phyloP scores from a whole-genome alignment of 1,284 basidiomycete species.

The Sanghuangporus sanghuang region DNA sequence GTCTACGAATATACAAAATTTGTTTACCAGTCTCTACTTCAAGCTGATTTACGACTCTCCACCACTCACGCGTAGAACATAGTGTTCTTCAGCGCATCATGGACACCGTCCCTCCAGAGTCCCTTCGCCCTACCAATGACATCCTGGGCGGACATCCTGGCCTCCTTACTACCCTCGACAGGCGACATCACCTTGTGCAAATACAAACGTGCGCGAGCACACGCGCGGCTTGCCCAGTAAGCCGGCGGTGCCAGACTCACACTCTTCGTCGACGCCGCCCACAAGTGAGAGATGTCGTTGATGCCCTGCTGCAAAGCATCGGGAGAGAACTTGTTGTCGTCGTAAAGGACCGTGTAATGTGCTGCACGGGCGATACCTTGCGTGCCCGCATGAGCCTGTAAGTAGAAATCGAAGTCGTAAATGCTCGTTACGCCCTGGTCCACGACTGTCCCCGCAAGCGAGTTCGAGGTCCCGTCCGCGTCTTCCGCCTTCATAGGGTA shows the following conservation, averaged over 20 bases:
- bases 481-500: conserved; percentile 34
- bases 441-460: conserved; percentile 26
- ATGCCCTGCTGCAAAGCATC: conserved; percentile 27
- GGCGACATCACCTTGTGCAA: conserved; percentile 23
- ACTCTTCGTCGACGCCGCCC: conserved; percentile 24
- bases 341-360: conserved; percentile 24
- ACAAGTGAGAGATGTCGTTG: conserved; percentile 22
- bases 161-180: conserved; percentile 4
- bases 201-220: conserved; percentile 25
- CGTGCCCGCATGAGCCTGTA: conserved; percentile 24
- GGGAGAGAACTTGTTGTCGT: conserved; percentile 26
- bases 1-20: no score
- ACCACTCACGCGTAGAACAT: conserved; percentile 24
- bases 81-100: conserved; percentile 16
- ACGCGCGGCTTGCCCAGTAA: conserved; percentile 23
- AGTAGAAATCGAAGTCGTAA: conserved; percentile 26
- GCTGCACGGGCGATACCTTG: conserved; percentile 22
- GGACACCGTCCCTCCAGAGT: conserved; percentile 22
- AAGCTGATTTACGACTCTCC: no score
- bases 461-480: conserved; percentile 22
- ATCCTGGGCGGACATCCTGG: neutral
- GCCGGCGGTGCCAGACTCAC: conserved; percentile 25
- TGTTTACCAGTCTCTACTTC: no score
- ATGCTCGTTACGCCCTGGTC: conserved; percentile 24
- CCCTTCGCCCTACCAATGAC: conserved; percentile 18